Evolutionary conservation across 345 rosid genomes (phyloP), one percentile per base, ranked within the genome.

Genomic region (Citrus mangshanensis): DNA sequence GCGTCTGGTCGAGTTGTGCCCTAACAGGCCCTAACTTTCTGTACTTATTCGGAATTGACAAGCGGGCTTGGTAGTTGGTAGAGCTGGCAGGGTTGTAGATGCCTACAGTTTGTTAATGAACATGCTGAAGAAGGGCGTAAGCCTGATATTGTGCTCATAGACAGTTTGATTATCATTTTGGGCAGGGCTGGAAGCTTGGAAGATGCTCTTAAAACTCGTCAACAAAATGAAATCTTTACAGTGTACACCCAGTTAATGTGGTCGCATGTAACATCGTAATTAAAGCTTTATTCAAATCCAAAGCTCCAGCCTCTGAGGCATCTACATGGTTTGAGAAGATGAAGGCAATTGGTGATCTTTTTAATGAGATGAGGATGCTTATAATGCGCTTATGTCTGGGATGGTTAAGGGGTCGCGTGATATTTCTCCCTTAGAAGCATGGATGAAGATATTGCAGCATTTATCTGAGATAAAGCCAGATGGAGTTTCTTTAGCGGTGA

Each of bases 41-140:
- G 82, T 83, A 95, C 98, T 42, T 91, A 88, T 85, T 91, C 97
- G 0, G 98, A 95, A 73, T 81, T 93, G 89, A 91, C 92, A 49
- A 95, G 89, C 80, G 98, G 98, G 70, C 93, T 95, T 58, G 98
- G 99, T 64, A 92, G 89, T 93, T 61, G 98, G 99, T 64, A 91
- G 89, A 80, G 89, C 85, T 59, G 94, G 97, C 81, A 89, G 87
- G 85, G 91, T 87, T n/a, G 94, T 89, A 54, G 98, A 92, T 63
- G 94, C 95, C 55, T 89, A 86, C 71, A 84, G 72, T 68, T 84
- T 88, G 3, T 95, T 92, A 81, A 82, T 82, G 84, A 85, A 78
- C 70, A 91, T 94, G 99, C 80, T 91, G 66, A 89, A 81, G 95
- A 89, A 22, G 96, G 97, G 6, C 77, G 91, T 69, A 85, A 73